Evolutionary conservation across 306 rosid species (phyloP).

Genomic region (Adenanthera pavonina): DNA sequence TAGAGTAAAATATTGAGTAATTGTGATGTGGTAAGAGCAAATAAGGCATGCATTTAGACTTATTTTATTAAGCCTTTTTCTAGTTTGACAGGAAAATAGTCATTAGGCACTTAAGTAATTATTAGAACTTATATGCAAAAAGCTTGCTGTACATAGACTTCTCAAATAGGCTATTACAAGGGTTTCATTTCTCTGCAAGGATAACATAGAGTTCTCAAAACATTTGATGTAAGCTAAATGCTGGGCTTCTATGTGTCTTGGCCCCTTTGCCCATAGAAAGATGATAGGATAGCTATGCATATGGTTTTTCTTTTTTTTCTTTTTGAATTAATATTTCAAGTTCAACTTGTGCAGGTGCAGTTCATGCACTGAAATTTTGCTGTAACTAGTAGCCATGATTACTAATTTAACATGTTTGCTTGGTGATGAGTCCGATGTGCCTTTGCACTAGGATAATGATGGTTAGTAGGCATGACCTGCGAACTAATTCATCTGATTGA

Average conservation of each 20-base stretch:
- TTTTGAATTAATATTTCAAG: background rate
- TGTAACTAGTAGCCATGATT: conserved; percentile 5
- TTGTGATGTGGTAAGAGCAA: background rate
- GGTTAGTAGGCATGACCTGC: conserved; percentile 94
- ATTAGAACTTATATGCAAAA: conserved; percentile 5
- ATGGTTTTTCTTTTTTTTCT: background rate
- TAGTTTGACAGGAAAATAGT: background rate
- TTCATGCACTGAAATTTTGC: conserved; percentile 15
- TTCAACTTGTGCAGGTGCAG: background rate
- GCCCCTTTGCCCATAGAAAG: background rate
- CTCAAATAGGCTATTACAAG: background rate
- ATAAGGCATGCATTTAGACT: background rate
- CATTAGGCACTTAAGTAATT: background rate
- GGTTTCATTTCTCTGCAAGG: too few relatives aligned
- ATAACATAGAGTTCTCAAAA: too few relatives aligned
- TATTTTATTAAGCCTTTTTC: conserved; percentile 1
- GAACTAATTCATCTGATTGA: conserved; percentile 87
- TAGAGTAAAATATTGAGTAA: background rate
- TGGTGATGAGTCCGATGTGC: conserved; percentile 98
- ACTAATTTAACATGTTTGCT: conserved; percentile 24
- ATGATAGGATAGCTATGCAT: background rate
- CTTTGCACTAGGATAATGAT: conserved; percentile 94
- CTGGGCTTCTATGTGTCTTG: background rate
- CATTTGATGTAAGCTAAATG: background rate
- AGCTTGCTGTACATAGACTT: conserved; percentile 7